Conservation (phyloP, 2,329 filamentous ascomycete species). For the Arthrobotrys sphaeroides region DNA sequence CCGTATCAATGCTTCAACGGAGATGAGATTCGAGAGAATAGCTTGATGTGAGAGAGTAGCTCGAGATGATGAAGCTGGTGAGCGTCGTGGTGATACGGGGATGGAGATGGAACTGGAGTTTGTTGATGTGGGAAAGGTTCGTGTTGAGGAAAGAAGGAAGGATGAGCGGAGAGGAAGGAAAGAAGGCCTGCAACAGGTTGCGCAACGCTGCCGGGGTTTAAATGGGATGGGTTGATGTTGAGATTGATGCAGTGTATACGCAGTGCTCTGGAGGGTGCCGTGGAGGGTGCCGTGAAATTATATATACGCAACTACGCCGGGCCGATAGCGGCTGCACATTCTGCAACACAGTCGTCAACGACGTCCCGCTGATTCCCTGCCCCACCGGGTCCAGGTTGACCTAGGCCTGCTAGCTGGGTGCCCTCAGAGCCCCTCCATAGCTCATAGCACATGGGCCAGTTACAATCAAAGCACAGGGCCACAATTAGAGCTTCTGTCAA, state of each 20-base stretch:
- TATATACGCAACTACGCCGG: constrained; percentile 2
- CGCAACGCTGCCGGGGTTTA: no score
- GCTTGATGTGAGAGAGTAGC: not conserved
- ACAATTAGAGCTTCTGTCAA: no score
- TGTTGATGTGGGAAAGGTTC: no score
- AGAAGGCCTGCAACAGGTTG: no score
- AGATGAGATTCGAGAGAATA: not conserved
- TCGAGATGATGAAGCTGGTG: not conserved
- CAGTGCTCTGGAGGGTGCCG: not conserved
- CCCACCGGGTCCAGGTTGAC: no score
- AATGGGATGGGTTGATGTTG: no score
- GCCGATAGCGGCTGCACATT: constrained; percentile 38
- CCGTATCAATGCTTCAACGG: not conserved
- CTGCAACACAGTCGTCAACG: constrained; percentile 29
- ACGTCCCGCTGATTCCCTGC: no score
- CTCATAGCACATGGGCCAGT: no score
- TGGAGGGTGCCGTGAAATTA: not conserved
- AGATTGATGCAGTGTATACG: no score
- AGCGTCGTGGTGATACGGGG: not conserved
- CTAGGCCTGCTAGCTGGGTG: not conserved
- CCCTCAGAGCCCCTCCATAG: constrained; percentile 3
- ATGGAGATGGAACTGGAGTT: not conserved
- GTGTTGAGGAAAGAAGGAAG: no score
- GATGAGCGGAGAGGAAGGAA: not conserved
- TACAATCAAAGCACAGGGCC: no score